Conservation (phyloP, 257 asterid species). For the Plantago elongata region DNA sequence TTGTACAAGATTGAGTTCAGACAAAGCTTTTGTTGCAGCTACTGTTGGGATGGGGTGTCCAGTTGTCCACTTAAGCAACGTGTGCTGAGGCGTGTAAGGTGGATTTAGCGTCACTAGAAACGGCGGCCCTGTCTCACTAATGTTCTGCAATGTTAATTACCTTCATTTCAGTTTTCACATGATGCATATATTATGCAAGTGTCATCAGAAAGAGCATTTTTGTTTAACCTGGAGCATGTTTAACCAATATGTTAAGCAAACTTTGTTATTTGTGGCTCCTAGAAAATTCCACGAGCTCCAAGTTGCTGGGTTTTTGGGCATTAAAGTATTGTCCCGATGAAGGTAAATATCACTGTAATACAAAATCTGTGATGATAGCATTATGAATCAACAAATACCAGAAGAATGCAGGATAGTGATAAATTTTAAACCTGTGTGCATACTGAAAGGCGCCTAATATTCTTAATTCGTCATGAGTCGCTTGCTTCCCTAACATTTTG, state of each 20-base stretch:
- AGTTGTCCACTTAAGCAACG: conserved; percentile 77
- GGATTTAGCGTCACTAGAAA: conserved; percentile 86
- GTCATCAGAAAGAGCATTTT: too few species aligned
- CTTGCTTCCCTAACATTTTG: conserved; percentile 61
- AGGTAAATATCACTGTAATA: conserved; percentile 77
- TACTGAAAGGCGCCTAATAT: conserved; percentile 89
- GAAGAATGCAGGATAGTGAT: neutral
- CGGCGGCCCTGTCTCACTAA: conserved; percentile 51
- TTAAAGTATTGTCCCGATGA: conserved; percentile 55
- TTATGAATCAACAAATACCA: too few species aligned
- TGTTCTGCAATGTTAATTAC: conserved; percentile 41
- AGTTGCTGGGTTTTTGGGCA: conserved; percentile 64
- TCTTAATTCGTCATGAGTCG: conserved; percentile 64
- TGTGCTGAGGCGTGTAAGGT: conserved; percentile 53
- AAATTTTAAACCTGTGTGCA: conserved; percentile 54
- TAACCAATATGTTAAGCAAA: conserved; percentile 72
- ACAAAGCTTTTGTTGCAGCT: conserved; percentile 82
- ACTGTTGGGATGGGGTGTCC: conserved; percentile 96
- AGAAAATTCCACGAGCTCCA: conserved; percentile 86
- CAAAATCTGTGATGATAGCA: too few species aligned
- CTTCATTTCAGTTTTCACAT: neutral
- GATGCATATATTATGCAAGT: too few species aligned
- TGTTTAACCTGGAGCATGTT: conserved; percentile 56
- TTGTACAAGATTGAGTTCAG: conserved; percentile 60
- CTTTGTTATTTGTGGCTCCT: conserved; percentile 44